phyloP scores from a whole-genome alignment of 176 grass and related monocot species.

The Lolium rigidum region DNA sequence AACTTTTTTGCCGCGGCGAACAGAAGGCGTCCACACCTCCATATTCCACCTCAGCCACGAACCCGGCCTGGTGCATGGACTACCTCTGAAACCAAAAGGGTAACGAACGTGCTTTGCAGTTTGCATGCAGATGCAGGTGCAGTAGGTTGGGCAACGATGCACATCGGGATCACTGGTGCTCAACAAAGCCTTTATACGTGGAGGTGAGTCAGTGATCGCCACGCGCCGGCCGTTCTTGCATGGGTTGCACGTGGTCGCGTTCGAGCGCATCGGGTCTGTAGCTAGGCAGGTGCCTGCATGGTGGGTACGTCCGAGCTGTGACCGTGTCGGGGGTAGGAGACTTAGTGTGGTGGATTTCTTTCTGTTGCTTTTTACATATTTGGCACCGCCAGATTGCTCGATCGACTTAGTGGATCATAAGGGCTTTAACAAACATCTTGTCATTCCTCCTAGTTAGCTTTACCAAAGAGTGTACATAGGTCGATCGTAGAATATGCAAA shows the following conservation, averaged over 20 bases:
- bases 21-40: too few species aligned
- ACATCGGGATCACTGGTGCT: not conserved
- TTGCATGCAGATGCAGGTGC: too few species aligned
- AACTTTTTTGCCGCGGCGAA: too few species aligned
- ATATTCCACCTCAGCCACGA: too few species aligned
- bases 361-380: slow-evolving; percentile 33
- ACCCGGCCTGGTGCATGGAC: too few species aligned
- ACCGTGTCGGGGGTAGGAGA: slow-evolving; percentile 20
- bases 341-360: slow-evolving; percentile 57
- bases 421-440: slow-evolving; percentile 36
- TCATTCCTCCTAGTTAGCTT: slow-evolving; percentile 19
- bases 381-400: not conserved
- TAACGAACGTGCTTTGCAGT: too few species aligned
- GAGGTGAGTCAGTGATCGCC: slow-evolving; percentile 40
- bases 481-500: not conserved
- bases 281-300: not conserved
- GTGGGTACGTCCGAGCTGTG: not conserved
- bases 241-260: slow-evolving; percentile 37
- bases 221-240: slow-evolving; percentile 2
- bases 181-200: slow-evolving; percentile 42
- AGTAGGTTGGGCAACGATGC: not conserved
- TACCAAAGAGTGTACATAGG: not conserved
- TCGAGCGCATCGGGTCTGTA: not conserved
- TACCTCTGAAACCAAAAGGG: too few species aligned
- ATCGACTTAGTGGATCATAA: not conserved